These are phyloP conservation scores for Acorus gramineus DNA, from an alignment of 106 monocot species.

Conservation along the genomic window DNA sequence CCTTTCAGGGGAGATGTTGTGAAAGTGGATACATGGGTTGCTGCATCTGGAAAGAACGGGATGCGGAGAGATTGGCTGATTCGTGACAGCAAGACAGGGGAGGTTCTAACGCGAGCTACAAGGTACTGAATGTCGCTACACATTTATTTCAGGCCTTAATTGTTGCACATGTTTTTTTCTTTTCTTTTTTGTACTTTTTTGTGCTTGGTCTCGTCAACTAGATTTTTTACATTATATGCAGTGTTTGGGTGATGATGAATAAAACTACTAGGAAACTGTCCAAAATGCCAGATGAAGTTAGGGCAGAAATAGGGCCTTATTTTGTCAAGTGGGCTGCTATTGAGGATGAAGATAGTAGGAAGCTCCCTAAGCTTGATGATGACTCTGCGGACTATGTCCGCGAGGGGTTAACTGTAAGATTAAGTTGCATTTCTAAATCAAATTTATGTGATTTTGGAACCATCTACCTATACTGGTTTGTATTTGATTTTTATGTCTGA, in stretches of 20 bases:
- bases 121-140: slow-evolving; percentile 30
- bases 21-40: slow-evolving; percentile 81
- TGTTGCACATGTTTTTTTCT: not conserved
- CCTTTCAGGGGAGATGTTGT: slow-evolving; percentile 64
- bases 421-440: too few relatives aligned
- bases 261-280: slow-evolving; percentile 58
- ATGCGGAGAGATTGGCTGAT: slow-evolving; percentile 96
- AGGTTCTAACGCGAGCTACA: slow-evolving; percentile 62
- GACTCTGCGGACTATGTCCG: slow-evolving; percentile 48
- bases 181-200: not conserved
- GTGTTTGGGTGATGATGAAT: slow-evolving; percentile 97
- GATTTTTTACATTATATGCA: slow-evolving; percentile 12
- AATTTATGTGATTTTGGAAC: not conserved
- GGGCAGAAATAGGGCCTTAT: slow-evolving; percentile 65
- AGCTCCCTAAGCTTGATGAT: slow-evolving; percentile 64
- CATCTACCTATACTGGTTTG: not conserved
- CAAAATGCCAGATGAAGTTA: slow-evolving; percentile 82
- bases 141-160: not conserved
- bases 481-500: not conserved
- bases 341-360: slow-evolving; percentile 62
- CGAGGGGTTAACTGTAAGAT: slow-evolving; percentile 67
- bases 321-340: slow-evolving; percentile 53
- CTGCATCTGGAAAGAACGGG: slow-evolving; percentile 70
- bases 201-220: not conserved
- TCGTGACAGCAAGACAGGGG: slow-evolving; percentile 58